Evolutionary conservation across 1,139 yeast species (phyloP).

Genomic region (Fermentozyma sake): DNA sequence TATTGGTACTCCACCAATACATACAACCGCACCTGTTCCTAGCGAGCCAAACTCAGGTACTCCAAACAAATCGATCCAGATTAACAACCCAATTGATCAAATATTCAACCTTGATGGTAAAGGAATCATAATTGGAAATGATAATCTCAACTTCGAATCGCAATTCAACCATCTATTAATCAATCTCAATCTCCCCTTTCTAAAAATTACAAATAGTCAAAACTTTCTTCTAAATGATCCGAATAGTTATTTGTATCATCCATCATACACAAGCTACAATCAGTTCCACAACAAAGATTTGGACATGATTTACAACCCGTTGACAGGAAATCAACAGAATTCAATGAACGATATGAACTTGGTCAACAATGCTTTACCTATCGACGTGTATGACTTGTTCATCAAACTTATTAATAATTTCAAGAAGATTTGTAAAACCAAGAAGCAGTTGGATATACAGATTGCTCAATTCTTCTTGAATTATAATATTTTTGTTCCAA

Average conservation of each 20-base stretch:
- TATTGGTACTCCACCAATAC: no score
- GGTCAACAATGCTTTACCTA: constrained; percentile 25
- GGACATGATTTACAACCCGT: constrained; percentile 41
- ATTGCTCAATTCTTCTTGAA: constrained; percentile 52
- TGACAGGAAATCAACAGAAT: constrained; percentile 23
- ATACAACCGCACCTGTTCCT: background rate
- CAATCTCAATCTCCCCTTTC: constrained; percentile 42
- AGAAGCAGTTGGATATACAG: constrained; percentile 48
- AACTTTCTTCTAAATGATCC: constrained; percentile 44
- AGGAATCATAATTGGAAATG: constrained; percentile 47
- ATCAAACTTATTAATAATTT: constrained; percentile 44
- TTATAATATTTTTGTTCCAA: constrained; percentile 55
- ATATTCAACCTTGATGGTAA: constrained; percentile 43
- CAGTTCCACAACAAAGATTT: constrained; percentile 39
- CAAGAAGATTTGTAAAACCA: constrained; percentile 39
- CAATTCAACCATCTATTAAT: constrained; percentile 46
- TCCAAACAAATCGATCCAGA: constrained; percentile 21
- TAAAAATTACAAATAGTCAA: constrained; percentile 45
- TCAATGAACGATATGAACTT: constrained; percentile 6
- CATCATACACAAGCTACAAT: constrained; percentile 36
- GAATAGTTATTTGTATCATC: constrained; percentile 40
- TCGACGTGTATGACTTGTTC: constrained; percentile 42
- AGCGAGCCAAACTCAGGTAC: constrained; percentile 6
- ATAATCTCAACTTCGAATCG: constrained; percentile 45
- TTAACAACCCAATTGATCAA: constrained; percentile 46